These are phyloP conservation scores for Dillenia suffruticosa DNA, from an alignment of 164 flowering plant species.

Conservation along the genomic window DNA sequence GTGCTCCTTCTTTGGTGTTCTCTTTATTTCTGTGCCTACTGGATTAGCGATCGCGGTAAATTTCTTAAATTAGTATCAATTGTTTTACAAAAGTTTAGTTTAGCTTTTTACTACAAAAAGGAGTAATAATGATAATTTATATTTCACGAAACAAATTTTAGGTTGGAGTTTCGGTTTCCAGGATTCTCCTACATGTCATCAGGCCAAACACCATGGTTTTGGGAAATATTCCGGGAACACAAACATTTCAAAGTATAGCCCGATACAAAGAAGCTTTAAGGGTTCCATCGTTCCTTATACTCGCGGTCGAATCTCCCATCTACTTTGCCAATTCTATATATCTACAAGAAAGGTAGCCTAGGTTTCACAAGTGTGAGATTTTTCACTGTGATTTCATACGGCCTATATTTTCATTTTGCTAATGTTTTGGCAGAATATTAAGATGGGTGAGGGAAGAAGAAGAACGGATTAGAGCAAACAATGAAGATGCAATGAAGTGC, in stretches of 20 bases:
- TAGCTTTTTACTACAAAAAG: too few relatives aligned
- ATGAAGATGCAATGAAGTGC: conserved; percentile 49
- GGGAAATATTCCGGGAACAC: conserved; percentile 81
- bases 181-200: conserved; percentile 79
- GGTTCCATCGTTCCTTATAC: conserved; percentile 65
- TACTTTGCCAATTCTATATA: conserved; percentile 89
- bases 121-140: too few relatives aligned
- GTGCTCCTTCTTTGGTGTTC: conserved; percentile 68
- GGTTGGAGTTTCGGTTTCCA: conserved; percentile 90
- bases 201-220: conserved; percentile 68
- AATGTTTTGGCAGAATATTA: conserved; percentile 44
- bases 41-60: conserved; percentile 15
- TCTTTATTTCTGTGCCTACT: conserved; percentile 63
- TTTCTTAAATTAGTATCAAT: too few relatives aligned
- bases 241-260: conserved; percentile 49
- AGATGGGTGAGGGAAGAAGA: conserved; percentile 91
- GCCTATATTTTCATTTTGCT: not conserved
- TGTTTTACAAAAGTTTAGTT: too few relatives aligned
- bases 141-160: too few relatives aligned
- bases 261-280: conserved; percentile 63
- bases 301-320: conserved; percentile 83
- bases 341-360: conserved; percentile 78
- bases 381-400: not conserved
- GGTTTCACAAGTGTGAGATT: not conserved
- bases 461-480: conserved; percentile 53